These are phyloP conservation scores for Ceratobasidium sp. DNA, from an alignment of 1,284 basidiomycete species.

Conservation along the genomic window DNA sequence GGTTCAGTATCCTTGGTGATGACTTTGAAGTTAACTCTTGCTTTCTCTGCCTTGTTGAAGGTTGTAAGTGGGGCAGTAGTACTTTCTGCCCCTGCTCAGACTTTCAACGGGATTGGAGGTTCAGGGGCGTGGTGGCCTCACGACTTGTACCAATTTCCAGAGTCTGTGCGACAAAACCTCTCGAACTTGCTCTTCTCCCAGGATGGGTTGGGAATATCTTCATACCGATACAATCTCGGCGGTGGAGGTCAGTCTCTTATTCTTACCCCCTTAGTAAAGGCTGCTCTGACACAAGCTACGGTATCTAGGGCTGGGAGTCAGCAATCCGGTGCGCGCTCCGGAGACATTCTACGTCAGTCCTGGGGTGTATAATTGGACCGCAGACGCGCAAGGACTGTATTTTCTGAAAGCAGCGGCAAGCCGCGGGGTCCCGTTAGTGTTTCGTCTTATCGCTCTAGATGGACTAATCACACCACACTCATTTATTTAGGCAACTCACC, in stretches of 20 bases:
- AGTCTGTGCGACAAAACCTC: slow-evolving; percentile 59
- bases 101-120: slow-evolving; percentile 56
- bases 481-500: slow-evolving; percentile 46
- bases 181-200: slow-evolving; percentile 60
- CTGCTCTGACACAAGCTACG: slow-evolving; percentile 37
- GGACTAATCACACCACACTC: not conserved
- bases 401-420: slow-evolving; percentile 57
- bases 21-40: not conserved
- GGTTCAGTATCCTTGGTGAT: not conserved
- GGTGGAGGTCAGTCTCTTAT: slow-evolving; percentile 60
- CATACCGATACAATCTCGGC: slow-evolving; percentile 63
- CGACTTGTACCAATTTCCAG: slow-evolving; percentile 61
- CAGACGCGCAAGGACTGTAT: slow-evolving; percentile 60
- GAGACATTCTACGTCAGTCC: slow-evolving; percentile 61
- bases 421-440: slow-evolving; percentile 51
- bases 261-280: slow-evolving; percentile 31
- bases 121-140: slow-evolving; percentile 65
- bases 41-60: not conserved
- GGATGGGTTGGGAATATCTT: slow-evolving; percentile 61
- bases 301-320: slow-evolving; percentile 46
- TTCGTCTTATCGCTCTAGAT: not conserved
- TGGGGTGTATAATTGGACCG: slow-evolving; percentile 61
- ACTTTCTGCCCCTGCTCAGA: slow-evolving; percentile 52
- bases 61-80: slow-evolving; percentile 18
- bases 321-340: slow-evolving; percentile 58